phyloP scores from a whole-genome alignment of 345 rosid genomes.

The Gossypium longicalyx region DNA sequence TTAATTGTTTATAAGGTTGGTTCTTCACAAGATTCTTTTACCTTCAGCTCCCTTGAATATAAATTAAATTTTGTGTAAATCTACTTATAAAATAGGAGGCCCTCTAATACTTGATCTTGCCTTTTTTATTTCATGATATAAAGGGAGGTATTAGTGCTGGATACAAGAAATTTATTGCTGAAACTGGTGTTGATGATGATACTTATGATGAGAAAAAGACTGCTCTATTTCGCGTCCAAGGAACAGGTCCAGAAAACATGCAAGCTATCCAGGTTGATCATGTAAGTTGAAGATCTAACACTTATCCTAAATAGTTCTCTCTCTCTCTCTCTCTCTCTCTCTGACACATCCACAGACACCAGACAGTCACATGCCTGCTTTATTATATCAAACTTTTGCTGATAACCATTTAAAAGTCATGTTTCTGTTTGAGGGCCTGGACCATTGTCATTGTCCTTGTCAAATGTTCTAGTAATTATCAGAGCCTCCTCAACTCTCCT shows the following conservation, averaged over 20 bases:
- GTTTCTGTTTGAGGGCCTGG: background rate
- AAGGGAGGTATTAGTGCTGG: conserved; percentile 69
- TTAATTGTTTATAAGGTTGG: conserved; percentile 57
- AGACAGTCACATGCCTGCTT: background rate
- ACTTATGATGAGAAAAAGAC: conserved; percentile 41
- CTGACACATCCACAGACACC: background rate
- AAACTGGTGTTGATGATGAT: conserved; percentile 38
- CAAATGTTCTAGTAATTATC: background rate
- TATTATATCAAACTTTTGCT: background rate
- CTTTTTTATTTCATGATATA: conserved; percentile 5
- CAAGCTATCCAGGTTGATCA: conserved; percentile 81
- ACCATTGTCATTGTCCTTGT: background rate
- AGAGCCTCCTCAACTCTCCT: background rate
- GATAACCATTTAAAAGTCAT: background rate
- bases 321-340: background rate
- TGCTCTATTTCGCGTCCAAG: conserved; percentile 73
- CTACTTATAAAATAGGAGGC: background rate
- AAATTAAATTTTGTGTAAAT: background rate
- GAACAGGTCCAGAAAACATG: conserved; percentile 55
- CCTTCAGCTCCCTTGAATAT: background rate
- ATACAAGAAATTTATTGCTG: conserved; percentile 45
- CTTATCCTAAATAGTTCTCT: background rate
- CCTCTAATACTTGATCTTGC: conserved; percentile 14
- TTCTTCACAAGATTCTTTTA: conserved; percentile 5
- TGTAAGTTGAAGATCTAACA: conserved; percentile 36